A percentile compares a stretch with the other conserved stretches of the same genome.
Conservation (phyloP, 768 basidiomycete species). For the Trametopsis cervina region DNA sequence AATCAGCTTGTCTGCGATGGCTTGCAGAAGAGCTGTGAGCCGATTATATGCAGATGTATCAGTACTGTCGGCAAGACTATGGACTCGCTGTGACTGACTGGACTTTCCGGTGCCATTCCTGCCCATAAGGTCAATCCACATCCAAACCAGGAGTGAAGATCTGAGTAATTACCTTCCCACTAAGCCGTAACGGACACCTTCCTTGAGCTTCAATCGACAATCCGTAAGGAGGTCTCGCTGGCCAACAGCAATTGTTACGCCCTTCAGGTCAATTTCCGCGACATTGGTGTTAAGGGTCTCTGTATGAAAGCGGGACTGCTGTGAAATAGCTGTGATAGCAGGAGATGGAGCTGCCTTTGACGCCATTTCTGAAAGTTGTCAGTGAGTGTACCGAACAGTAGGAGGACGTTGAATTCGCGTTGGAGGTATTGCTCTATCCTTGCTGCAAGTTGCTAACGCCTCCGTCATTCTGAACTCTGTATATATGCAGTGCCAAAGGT, state of each 20-base stretch:
- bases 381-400: too few relatives aligned
- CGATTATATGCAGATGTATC: too few relatives aligned
- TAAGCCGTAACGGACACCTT: constrained; percentile 43
- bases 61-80: too few relatives aligned
- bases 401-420: too few relatives aligned
- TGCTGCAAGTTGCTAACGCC: too few relatives aligned
- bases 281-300: constrained; percentile 35
- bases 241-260: constrained; percentile 44
- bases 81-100: constrained; percentile 1
- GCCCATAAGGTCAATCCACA: background rate
- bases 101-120: constrained; percentile 12
- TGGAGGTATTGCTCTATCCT: too few relatives aligned
- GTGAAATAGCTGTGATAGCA: constrained; percentile 33
- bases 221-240: constrained; percentile 45
- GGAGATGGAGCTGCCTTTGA: background rate
- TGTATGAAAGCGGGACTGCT: constrained; percentile 43
- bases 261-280: constrained; percentile 45
- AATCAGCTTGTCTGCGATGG: constrained; percentile 9
- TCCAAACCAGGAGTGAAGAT: background rate
- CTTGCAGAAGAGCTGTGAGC: constrained; percentile 6
- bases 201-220: constrained; percentile 44
- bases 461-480: too few relatives aligned
- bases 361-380: too few relatives aligned
- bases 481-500: too few relatives aligned
- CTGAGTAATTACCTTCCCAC: constrained; percentile 28